phyloP scores from a whole-genome alignment of 345 rosid genomes.

The Citrus sinensis region DVS_A1.0 CM039163.1:4476501-4477000 shows the following conservation, averaged over 20 bases:
- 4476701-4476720: constrained; percentile 48
- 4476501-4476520: constrained; percentile 63
- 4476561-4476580: constrained; percentile 75
- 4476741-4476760: constrained; percentile 58
- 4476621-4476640: constrained; percentile 10
- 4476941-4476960: constrained; percentile 38
- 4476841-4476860: constrained; percentile 40
- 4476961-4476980: constrained; percentile 9
- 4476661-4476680: constrained; percentile 29
- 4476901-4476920: constrained; percentile 79
- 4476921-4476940: constrained; percentile 62
- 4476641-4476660: constrained; percentile 26
- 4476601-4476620: constrained; percentile 29
- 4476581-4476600: constrained; percentile 41
- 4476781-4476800: constrained; percentile 19
- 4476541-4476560: constrained; percentile 69
- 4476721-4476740: constrained; percentile 48
- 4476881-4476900: constrained; percentile 70
- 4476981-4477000: constrained; percentile 19
- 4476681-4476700: constrained; percentile 49
- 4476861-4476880: constrained; percentile 48
- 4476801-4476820: constrained; percentile 28
- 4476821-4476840: constrained; percentile 31
- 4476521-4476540: constrained; percentile 83
- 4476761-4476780: constrained; percentile 43